Percentiles rank a stretch among this genome's conserved stretches.
These are phyloP conservation scores for Caryopteris hybrid DNA, from an alignment of 305 asterid species.

Conservation along the genomic window DNA sequence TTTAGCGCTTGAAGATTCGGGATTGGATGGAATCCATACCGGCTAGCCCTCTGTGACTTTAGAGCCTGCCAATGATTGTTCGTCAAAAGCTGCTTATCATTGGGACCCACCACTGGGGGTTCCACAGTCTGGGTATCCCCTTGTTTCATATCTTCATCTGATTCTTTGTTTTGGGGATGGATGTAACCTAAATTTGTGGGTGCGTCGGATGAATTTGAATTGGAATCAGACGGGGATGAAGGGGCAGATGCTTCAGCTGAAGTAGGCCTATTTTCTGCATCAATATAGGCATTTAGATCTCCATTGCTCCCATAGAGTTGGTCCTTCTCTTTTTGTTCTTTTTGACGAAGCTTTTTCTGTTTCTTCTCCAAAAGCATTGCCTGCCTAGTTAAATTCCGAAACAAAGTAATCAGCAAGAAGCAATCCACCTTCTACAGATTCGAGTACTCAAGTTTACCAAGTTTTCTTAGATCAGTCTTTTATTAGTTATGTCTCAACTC, in stretches of 20 bases:
- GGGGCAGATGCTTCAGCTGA: constrained; percentile 42
- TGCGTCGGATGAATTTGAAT: constrained; percentile 31
- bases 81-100: constrained; percentile 27
- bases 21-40: constrained; percentile 39
- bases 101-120: constrained; percentile 26
- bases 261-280: constrained; percentile 37
- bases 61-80: constrained; percentile 50
- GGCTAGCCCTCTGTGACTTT: constrained; percentile 46
- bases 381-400: constrained; percentile 38
- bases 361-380: constrained; percentile 56
- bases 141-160: constrained; percentile 27
- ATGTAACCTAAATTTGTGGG: constrained; percentile 29
- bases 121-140: constrained; percentile 40
- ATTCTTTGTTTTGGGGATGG: constrained; percentile 42
- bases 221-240: constrained; percentile 43
- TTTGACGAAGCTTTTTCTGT: constrained; percentile 68
- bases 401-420: constrained; percentile 15
- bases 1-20: constrained; percentile 48
- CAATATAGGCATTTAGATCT: constrained; percentile 27
- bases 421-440: not conserved
- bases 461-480: not conserved
- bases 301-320: constrained; percentile 30
- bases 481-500: not conserved
- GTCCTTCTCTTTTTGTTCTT: constrained; percentile 61
- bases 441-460: not conserved